These are phyloP conservation scores for Geotrichum aggregatum DNA, from an alignment of 1,139 yeast genomes.

Conservation along the genomic window DNA sequence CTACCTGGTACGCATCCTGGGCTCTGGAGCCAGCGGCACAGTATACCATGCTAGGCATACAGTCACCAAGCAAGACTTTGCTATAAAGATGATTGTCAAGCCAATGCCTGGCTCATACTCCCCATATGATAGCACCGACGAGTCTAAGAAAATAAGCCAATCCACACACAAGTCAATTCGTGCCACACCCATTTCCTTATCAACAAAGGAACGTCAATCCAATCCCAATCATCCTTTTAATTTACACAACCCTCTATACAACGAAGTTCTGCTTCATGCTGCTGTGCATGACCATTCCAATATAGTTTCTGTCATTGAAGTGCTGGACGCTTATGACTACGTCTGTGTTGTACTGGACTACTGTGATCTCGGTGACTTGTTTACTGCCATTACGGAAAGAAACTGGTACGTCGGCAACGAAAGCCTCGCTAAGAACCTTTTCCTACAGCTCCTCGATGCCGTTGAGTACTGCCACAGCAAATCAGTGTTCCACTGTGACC, in stretches of 20 bases:
- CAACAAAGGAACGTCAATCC: constrained; percentile 24
- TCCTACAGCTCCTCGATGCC: constrained; percentile 71
- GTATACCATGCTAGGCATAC: constrained; percentile 68
- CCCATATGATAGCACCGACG: constrained; percentile 5
- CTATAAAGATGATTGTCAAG: constrained; percentile 70
- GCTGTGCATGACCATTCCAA: constrained; percentile 75
- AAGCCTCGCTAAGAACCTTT: constrained; percentile 61
- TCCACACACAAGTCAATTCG: constrained; percentile 1
- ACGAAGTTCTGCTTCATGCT: constrained; percentile 70
- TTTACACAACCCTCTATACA: constrained; percentile 39
- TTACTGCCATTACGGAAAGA: constrained; percentile 69
- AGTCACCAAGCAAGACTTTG: constrained; percentile 50
- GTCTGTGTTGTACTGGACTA: constrained; percentile 78
- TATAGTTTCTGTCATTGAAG: constrained; percentile 68
- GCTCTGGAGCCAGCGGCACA: constrained; percentile 86
- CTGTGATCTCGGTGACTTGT: constrained; percentile 76
- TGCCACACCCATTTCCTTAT: constrained; percentile 30
- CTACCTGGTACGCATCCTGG: constrained; percentile 55
- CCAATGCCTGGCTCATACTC: constrained; percentile 13
- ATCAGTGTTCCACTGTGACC: constrained; percentile 79
- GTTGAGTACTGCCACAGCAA: constrained; percentile 62
- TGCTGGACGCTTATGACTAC: constrained; percentile 42
- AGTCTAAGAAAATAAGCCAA: not conserved
- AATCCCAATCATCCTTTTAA: constrained; percentile 23
- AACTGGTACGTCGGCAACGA: constrained; percentile 53